Evolutionary conservation across 2,329 filamentous ascomycete genomes (phyloP).

Genomic region (Calonectria hawksworthii): DNA sequence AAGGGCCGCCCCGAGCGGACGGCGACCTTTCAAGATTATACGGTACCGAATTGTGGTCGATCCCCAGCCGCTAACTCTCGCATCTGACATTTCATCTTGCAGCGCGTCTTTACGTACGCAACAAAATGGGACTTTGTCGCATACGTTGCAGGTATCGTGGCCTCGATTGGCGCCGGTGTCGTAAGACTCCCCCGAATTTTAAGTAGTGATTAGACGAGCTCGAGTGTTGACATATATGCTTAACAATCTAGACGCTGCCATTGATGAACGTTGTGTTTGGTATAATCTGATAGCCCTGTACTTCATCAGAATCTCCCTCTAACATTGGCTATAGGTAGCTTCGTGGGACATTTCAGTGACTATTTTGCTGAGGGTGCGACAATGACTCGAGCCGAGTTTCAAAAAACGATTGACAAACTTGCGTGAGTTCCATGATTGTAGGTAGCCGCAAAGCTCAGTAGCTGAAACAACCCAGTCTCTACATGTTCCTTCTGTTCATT

Average conservation of each 20-base stretch:
- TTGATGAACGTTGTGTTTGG: constrained; percentile 73
- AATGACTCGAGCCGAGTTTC: constrained; percentile 55
- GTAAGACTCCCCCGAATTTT: constrained; percentile 18
- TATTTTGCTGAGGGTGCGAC: constrained; percentile 54
- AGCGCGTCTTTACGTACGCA: constrained; percentile 69
- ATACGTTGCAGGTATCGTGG: constrained; percentile 61
- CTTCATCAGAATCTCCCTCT: not conserved
- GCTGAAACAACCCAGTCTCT: constrained; percentile 61
- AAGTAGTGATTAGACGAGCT: not conserved
- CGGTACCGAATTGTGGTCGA: constrained; percentile 38
- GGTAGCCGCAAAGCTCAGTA: not conserved
- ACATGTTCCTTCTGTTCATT: constrained; percentile 79
- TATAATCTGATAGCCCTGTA: constrained; percentile 39
- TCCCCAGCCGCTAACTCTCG: not conserved
- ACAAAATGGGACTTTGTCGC: constrained; percentile 65
- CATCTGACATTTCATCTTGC: not conserved
- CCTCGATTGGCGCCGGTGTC: constrained; percentile 66
- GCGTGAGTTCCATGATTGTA: constrained; percentile 51
- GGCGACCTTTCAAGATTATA: constrained; percentile 61
- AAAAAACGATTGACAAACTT: constrained; percentile 57
- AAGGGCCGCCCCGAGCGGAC: constrained; percentile 60
- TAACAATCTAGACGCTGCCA: constrained; percentile 60
- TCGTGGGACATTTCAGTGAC: constrained; percentile 63
- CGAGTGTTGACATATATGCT: constrained; percentile 5
- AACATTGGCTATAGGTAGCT: constrained; percentile 49